These are phyloP conservation scores for Colletotrichum scovillei DNA, from an alignment of 2,329 filamentous ascomycete genomes.

Conservation along the genomic window DNA sequence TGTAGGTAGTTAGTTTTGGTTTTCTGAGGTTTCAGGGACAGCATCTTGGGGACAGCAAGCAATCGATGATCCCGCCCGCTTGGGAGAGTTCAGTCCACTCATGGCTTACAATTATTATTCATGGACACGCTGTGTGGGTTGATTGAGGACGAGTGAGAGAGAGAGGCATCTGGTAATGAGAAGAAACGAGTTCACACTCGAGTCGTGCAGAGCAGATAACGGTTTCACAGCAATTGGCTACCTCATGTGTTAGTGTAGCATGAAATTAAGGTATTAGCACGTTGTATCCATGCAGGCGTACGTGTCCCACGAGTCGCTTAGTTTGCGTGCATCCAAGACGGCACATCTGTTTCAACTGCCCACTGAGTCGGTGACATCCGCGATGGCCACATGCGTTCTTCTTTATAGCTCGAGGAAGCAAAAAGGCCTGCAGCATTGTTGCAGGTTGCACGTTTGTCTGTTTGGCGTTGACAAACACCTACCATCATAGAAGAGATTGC, in stretches of 20 bases:
- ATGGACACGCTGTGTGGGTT: neutral
- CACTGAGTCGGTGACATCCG: constrained; percentile 9
- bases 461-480: neutral
- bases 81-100: constrained; percentile 9
- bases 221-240: constrained; percentile 15
- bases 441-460: neutral
- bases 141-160: neutral
- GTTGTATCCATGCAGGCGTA: constrained; percentile 1
- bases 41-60: constrained; percentile 26
- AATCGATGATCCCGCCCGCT: constrained; percentile 20
- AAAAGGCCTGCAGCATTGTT: neutral
- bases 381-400: neutral
- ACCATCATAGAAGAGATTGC: neutral
- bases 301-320: neutral
- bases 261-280: constrained; percentile 9
- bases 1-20: constrained; percentile 29
- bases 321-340: neutral
- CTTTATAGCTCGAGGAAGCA: neutral
- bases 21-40: constrained; percentile 10
- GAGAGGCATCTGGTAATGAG: neutral
- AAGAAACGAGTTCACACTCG: neutral
- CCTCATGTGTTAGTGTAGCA: neutral
- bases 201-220: constrained; percentile 15
- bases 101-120: neutral
- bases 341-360: constrained; percentile 20